Base-by-base conservation (phyloP, 2,329 filamentous ascomycete species). In the Microcyclosporella mali region DNA sequence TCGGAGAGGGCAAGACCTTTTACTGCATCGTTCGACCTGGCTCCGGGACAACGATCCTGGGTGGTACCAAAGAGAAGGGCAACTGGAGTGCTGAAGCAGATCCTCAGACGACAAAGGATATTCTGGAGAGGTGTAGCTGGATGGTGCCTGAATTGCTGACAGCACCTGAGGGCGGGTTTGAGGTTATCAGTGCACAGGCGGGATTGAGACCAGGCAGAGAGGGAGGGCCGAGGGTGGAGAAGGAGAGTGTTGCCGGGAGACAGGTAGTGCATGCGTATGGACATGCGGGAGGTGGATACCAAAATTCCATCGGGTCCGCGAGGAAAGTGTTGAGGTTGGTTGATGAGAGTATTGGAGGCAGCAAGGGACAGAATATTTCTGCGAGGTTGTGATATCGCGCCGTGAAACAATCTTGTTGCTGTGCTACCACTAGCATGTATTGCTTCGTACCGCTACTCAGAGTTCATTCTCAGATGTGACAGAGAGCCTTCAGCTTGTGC, bases 261-360 rank as follows among this genome's bases (percentile, higher is more conserved):
- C 55, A 50, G 41, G 59, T 72, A 8, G 64, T 71, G 29, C 70
- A 73, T 64, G 57, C 62, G 39, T 74, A 73, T 64, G 71, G 70
- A 10, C 68, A 72, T 65, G 65, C 62, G 16, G 69, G 69, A 2
- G 69, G 64, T 32, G 70, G 70, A 41, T 69, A 59, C 51, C 61
- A 64, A 51, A 61, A 63, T 36, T 60, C 56, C 12, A 42, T 61
- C 12, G 60, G 60, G 4, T 42, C 41, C 39, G 55, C 58, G 32
- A 57, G 53, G 35, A 41, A 53, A 41, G 56, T 59, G 3, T 28
- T 58, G 32, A 46, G 35, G 30, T 36, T 64, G 47, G 56, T 64
- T 11, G 41, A 47, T 32, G 57, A 60, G 40, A 53, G 52, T 46
- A 8, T 60, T 32, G 55, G 39, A 8, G 29, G n/a, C 9, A 32